Percentiles rank a stretch among this genome's conserved stretches.
Conservation (phyloP, 2,329 filamentous ascomycete species). For the Colletotrichum sp. region DNA sequence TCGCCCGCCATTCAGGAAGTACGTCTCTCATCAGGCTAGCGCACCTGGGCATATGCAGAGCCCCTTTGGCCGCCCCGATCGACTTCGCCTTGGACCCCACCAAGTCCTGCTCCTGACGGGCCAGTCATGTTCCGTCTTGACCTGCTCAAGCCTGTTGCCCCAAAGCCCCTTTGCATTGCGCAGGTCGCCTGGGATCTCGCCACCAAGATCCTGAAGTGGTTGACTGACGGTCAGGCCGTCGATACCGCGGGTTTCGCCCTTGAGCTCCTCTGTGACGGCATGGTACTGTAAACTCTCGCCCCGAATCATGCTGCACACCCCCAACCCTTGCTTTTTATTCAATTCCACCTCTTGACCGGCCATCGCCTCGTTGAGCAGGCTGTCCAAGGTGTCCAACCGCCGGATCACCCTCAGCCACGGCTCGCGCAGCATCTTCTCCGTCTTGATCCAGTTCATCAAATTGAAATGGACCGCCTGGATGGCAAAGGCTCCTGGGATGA, state of each 20-base stretch:
- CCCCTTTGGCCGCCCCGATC: background rate
- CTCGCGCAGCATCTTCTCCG: background rate
- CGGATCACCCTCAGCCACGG: background rate
- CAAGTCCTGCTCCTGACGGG: too few species aligned
- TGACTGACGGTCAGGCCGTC: background rate
- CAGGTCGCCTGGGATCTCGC: too few species aligned
- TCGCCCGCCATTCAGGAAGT: background rate
- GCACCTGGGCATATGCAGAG: too few species aligned
- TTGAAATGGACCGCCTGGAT: rapidly evolving
- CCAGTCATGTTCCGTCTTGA: too few species aligned
- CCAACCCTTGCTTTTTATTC: background rate
- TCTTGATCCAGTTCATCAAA: background rate
- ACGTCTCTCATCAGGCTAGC: background rate
- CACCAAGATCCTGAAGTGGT: too few species aligned
- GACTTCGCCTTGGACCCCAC: background rate
- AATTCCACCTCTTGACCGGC: background rate
- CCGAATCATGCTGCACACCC: background rate
- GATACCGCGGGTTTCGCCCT: background rate
- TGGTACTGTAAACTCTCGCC: background rate
- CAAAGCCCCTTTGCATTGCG: too few species aligned
- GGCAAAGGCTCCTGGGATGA: too few species aligned
- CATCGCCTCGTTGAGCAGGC: background rate
- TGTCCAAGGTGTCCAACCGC: background rate
- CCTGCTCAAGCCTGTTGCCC: too few species aligned
- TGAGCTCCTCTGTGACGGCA: background rate